Percentiles rank a stretch among this genome's conserved stretches.
Evolutionary conservation across 2,329 filamentous ascomycete species (phyloP).

Genomic region (Pochonia chlamydosporia): DNA sequence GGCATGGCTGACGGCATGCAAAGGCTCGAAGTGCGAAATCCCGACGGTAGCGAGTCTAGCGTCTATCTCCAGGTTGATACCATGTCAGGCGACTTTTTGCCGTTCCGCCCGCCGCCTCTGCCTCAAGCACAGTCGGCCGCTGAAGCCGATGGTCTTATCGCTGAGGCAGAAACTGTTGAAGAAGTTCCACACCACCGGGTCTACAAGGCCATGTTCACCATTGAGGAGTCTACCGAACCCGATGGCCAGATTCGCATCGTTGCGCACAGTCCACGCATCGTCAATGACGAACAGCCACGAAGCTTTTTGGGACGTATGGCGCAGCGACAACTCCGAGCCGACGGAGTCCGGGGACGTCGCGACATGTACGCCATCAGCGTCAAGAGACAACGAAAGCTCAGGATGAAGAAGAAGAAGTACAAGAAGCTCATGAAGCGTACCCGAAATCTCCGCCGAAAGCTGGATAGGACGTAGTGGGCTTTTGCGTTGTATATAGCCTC

Average conservation of each 20-base stretch:
- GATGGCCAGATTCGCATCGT: conserved; percentile 55
- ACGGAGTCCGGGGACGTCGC: conserved; percentile 44
- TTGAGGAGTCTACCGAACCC: conserved; percentile 58
- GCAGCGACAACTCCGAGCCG: conserved; percentile 54
- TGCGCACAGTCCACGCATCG: conserved; percentile 53
- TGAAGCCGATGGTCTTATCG: conserved; percentile 29
- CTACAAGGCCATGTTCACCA: conserved; percentile 60
- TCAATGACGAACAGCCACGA: conserved; percentile 42
- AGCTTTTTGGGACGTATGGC: conserved; percentile 68
- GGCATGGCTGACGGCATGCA: conserved; percentile 39
- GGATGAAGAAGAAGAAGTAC: conserved; percentile 99
- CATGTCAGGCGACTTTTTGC: conserved; percentile 65
- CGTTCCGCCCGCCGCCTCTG: conserved; percentile 79
- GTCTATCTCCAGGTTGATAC: conserved; percentile 62
- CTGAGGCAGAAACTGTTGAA: conserved; percentile 26
- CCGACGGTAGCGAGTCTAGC: conserved; percentile 51
- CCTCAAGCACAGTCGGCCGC: conserved; percentile 54
- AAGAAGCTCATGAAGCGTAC: conserved; percentile 98
- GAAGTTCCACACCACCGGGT: conserved; percentile 43
- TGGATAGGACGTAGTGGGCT: conserved; percentile 55
- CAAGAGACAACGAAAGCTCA: conserved; percentile 84
- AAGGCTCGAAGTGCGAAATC: conserved; percentile 47
- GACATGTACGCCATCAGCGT: conserved; percentile 83
- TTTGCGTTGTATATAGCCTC: conserved; percentile 20
- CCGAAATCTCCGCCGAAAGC: conserved; percentile 78